Evolutionary conservation across 106 monocot genomes (phyloP), one percentile per base, ranked within the genome.

Genomic region (Vanilla planifolia): DNA sequence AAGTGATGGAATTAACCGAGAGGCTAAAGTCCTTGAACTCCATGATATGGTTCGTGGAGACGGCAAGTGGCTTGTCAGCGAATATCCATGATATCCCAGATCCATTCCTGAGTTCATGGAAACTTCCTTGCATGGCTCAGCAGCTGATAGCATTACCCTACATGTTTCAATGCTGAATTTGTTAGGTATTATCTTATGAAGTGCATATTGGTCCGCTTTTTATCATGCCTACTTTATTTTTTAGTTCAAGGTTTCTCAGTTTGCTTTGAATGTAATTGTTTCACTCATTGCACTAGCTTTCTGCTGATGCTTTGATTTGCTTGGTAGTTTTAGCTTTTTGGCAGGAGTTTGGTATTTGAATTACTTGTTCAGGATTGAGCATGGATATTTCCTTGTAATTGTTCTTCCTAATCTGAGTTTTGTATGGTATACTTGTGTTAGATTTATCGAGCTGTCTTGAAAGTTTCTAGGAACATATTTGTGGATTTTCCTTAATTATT

Each of bases 1-100:
- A 77, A 46, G 47, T 82, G 32, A 62, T 74, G 56, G 88, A 88
- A 52, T 53, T 85, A 45, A 67, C 70, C 0, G 85, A 80, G 19
- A 44, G 74, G 37, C 74, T 93, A 24, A 55, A 68, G 33, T 79
- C 76, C 8, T 39, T 80, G 63, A 85, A 75, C 32, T 74, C 73
- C 6, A 67, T 85, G 13, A 71, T 89, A 21, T 51, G 48, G n/a
- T 65, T 77, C 20, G 61, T 77, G 7, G 73, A 85, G 63, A 88
- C 79, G 36, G 68, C 59, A 47, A 66, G 81, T 25, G 80, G 92
- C 19, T 44, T 77, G 65, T 76, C 69, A 5, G 60, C 82, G 74
- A 84, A 88, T 14, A 71, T 81, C 15, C 80, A 67, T 0, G 75
- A 80, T 27, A 67, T 76, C 16, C 73, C 70, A 11, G 67, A 74